Evolutionary conservation across 148 eudicot genomes (phyloP), one percentile per base, ranked within the genome.

Genomic region (Gaultheria prostrata): DNA sequence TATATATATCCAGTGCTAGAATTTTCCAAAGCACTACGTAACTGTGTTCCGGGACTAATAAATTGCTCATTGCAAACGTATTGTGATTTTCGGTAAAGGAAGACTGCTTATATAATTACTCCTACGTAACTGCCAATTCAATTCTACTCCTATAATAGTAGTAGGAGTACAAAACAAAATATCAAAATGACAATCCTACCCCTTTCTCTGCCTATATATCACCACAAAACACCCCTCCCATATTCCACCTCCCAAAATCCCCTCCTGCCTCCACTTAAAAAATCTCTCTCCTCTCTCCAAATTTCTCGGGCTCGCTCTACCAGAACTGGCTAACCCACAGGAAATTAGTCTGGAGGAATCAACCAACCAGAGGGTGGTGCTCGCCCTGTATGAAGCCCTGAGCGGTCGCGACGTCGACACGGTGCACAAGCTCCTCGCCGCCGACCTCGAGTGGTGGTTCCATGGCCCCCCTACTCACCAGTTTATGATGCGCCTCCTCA

Each of bases 381-480:
- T 76, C 45, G 82, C 90, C 84, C 91, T 93, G 50, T 93, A 93
- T 88, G 87, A 85, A 50, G 94, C 97, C 84, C 28, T 93, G 78
- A 88, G 81, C 78, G 18, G 87, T 10, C 89, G 93, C 1, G 94
- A 93, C 93, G 91, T 88, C 0, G 53, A 69, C 86, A 83, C 90
- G 39, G 93, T 93, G 17, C 90, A 89, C 54, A 80, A 80, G 71
- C 90, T 93, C 33, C 83, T 93, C 11, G 90, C 92, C n/a, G 48
- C 90, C 9, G 90, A 92, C 84, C 91, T 93, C 20, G 97, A 93
- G 88, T 92, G 94, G 94, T 89, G 94, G 93, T 93, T 90, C 91
- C 97, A 93, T 85, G 97, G 97, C 77, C 97, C 94, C 0, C 94
- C 93, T 0, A 79, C 93, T 46, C 90, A 92, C 91, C 97, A 93